These are phyloP conservation scores for Trametes punicea DNA, from an alignment of 768 basidiomycete genomes.

Conservation along the genomic window DNA sequence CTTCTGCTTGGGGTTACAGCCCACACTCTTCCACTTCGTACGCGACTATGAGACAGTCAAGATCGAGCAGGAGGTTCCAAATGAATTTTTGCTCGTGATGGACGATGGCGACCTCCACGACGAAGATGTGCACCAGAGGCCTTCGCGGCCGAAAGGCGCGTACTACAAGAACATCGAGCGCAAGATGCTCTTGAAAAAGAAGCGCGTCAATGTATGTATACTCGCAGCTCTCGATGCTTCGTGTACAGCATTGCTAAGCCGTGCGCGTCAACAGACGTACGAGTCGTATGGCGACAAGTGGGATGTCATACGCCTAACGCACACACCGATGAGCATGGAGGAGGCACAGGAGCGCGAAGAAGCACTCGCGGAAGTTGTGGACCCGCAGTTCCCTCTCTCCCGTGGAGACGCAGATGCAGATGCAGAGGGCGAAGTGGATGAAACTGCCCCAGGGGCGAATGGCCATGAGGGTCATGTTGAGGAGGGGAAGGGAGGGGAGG, in stretches of 20 bases:
- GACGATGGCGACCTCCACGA: slow-evolving; percentile 47
- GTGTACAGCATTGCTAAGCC: background rate
- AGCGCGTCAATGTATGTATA: slow-evolving; percentile 65
- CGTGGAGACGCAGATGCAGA: slow-evolving; percentile 43
- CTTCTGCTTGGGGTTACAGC: slow-evolving; percentile 34
- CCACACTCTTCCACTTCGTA: slow-evolving; percentile 69
- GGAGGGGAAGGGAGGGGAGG: background rate
- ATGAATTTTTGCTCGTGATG: slow-evolving; percentile 77
- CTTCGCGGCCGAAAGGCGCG: slow-evolving; percentile 51
- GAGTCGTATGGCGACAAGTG: slow-evolving; percentile 80
- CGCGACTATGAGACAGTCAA: slow-evolving; percentile 88
- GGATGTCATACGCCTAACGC: slow-evolving; percentile 73
- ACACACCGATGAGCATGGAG: slow-evolving; percentile 66
- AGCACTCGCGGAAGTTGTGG: slow-evolving; percentile 70
- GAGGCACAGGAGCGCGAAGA: slow-evolving; percentile 80
- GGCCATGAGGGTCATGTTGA: background rate
- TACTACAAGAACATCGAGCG: slow-evolving; percentile 89
- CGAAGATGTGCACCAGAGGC: slow-evolving; percentile 30
- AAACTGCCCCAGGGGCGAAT: slow-evolving; percentile 10
- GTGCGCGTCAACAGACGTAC: slow-evolving; percentile 44
- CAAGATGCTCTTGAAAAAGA: slow-evolving; percentile 85
- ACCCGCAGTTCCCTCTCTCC: slow-evolving; percentile 54
- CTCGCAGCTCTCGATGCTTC: background rate
- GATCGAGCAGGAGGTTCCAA: slow-evolving; percentile 81
- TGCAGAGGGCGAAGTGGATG: slow-evolving; percentile 41